These are phyloP conservation scores for Alternaria tenuissima DNA, from an alignment of 2,329 filamentous ascomycete species.

Conservation along the genomic window DNA sequence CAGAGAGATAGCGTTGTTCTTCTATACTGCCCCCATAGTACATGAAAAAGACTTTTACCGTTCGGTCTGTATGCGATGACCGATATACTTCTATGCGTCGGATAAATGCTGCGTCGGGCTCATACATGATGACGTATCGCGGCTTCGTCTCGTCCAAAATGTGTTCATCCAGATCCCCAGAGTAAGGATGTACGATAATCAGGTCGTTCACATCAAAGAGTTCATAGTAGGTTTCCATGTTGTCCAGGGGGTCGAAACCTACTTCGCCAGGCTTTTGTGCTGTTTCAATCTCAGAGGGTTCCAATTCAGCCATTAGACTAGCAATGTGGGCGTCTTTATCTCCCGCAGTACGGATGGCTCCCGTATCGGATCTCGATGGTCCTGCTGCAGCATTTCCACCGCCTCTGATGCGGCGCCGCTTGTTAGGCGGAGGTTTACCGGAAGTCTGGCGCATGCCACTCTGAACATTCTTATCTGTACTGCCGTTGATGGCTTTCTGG, in stretches of 20 bases:
- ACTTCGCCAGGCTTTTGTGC: slow-evolving; percentile 76
- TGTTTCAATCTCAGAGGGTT: slow-evolving; percentile 79
- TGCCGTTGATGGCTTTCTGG: slow-evolving; percentile 75
- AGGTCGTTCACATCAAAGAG: slow-evolving; percentile 91
- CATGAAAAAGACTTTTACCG: slow-evolving; percentile 93
- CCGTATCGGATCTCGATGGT: slow-evolving; percentile 72
- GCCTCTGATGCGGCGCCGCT: slow-evolving; percentile 83
- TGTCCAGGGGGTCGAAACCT: slow-evolving; percentile 78
- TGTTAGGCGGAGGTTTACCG: slow-evolving; percentile 78
- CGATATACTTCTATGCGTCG: slow-evolving; percentile 94
- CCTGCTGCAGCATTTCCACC: slow-evolving; percentile 69
- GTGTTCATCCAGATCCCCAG: slow-evolving; percentile 94
- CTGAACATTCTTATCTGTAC: slow-evolving; percentile 64
- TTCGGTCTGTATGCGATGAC: slow-evolving; percentile 88
- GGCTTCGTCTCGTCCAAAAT: slow-evolving; percentile 94
- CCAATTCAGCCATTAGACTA: slow-evolving; percentile 80
- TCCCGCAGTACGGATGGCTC: slow-evolving; percentile 77
- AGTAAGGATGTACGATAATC: slow-evolving; percentile 89
- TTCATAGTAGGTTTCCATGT: slow-evolving; percentile 92
- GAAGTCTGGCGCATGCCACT: slow-evolving; percentile 55
- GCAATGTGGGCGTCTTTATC: slow-evolving; percentile 86
- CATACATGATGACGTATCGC: slow-evolving; percentile 98
- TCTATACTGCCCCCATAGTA: slow-evolving; percentile 96
- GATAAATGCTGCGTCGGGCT: slow-evolving; percentile 94
- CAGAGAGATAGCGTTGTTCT: slow-evolving; percentile 89